Base-by-base conservation (phyloP, 192 early-diverging fungal genomes). In the Dispira simplex region DNA sequence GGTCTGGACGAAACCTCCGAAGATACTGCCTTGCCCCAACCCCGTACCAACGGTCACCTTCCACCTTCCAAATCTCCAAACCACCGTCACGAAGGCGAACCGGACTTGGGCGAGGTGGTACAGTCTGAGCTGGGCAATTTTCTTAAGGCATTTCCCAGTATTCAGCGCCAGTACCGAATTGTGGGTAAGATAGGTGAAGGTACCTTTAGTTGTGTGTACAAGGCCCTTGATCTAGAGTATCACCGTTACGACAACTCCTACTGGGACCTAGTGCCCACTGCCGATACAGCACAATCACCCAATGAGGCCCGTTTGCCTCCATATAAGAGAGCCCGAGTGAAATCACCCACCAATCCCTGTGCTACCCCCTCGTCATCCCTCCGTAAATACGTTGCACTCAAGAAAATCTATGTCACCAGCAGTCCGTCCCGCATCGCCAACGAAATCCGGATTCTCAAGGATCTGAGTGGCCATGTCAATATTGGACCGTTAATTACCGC, bases 171-270 rank as follows among this genome's bases (percentile, higher is more conserved):
- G 32, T 93, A 85, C 66, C 74, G 75, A 28, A 70, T 92, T 16
- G 55, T 91, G 13, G 80, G 81, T 46, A 91, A 86, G 69, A 91
- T 91, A 70, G 90, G 90, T 27, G 88, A 91, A 72, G 90, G 94
- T 13, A 95, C 92, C 0, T 97, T 95, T 66, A 89, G 87, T 67
- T 84, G 86, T 0, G 94, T 97, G 3, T 97, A 95, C 75, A 91
- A 88, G 67, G 91, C 92, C 3, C 66, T 90, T 14, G 91, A 97
- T 64, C 66, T 88, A 11, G 70, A 81, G 39, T 81, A 91, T 65
- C 73, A 83, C 10, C 60, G 68, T 12, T 91, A 87, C 67, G 81
- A 89, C 51, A 93, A 94, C 67, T 64, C 70, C 44, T 66, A 70
- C 28, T 88, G 86, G 83, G 80, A 79, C 18, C 71, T 76, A 67